These are phyloP conservation scores for Solanum tacnaense DNA, from an alignment of 257 asterid genomes.

Conservation along the genomic window DNA sequence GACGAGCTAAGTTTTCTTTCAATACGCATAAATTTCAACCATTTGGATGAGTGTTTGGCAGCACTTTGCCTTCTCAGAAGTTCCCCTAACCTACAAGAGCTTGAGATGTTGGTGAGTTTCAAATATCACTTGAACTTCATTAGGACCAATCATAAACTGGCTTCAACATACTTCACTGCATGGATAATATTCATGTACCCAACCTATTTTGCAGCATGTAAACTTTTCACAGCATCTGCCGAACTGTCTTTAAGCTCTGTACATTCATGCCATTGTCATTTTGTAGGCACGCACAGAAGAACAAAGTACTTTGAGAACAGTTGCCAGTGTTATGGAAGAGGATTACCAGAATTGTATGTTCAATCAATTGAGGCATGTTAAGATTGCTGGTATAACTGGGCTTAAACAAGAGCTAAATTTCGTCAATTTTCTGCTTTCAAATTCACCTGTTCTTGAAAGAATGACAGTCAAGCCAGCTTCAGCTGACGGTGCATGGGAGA, in stretches of 20 bases:
- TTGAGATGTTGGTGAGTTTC: conserved; percentile 73
- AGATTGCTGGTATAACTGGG: conserved; percentile 63
- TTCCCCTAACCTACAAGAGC: conserved; percentile 88
- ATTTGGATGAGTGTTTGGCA: conserved; percentile 56
- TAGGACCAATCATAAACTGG: neutral
- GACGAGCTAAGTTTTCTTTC: conserved; percentile 78
- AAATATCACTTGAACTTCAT: neutral
- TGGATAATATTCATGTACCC: neutral
- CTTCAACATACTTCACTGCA: neutral
- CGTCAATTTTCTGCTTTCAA: conserved; percentile 60
- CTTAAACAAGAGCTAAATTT: conserved; percentile 56
- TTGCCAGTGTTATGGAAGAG: conserved; percentile 18
- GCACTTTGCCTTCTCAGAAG: conserved; percentile 88
- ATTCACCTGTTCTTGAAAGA: conserved; percentile 65
- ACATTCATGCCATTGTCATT: neutral
- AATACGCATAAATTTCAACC: conserved; percentile 57
- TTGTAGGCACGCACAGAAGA: conserved; percentile 79
- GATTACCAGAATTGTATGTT: conserved; percentile 27
- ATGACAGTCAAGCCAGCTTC: conserved; percentile 73
- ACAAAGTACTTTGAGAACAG: conserved; percentile 13
- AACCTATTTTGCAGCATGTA: neutral
- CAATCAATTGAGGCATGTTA: conserved; percentile 48
- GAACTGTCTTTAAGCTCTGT: neutral
- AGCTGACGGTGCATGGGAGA: conserved; percentile 58
- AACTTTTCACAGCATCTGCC: neutral